Base-by-base conservation (phyloP, 2,329 filamentous ascomycete species). In the Emericellopsis atlantica region DNA sequence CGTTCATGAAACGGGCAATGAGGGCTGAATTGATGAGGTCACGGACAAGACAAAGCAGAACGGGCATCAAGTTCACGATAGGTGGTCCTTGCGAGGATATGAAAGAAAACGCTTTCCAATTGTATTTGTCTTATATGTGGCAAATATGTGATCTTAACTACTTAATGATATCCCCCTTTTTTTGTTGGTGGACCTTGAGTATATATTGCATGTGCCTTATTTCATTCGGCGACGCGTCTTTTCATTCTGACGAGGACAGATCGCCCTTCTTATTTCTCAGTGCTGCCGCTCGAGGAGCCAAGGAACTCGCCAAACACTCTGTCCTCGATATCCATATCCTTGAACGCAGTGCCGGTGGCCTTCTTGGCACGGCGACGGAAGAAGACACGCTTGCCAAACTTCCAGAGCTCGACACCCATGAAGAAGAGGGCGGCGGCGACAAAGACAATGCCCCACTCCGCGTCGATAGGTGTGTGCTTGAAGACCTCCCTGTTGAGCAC, bases 361-460 rank as follows among this genome's bases (percentile, higher is more conserved):
- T 47, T 51, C 16, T 41, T 38, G 21, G 48, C 54, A 36, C 42
- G 40, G 11, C 50, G 49, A 22, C 61, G 50, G 51, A 58, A 60
- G 48, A 53, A 64, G 29, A 65, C 51, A 7, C 76, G 61, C 65
- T 79, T 80, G 21, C 43, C 60, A 55, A 63, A 74, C 55, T 80
- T 79, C 73, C 74, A 80, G 8, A 54, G 46, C 56, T 80, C 76
- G 3, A 75, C 62, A 26, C 75, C 75, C 0, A 59, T 51, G 47
- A 80, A 75, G 62, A 79, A 80, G 21, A 79, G 50, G 1, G 62
- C 52, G 0, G 70, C 62, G 5, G 60, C 65, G 37, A 75, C 54
- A 44, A 79, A 72, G 4, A 78, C 72, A 33, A 81, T 68, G 5
- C 54, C 72, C 76, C 75, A 81, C 53, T 79, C 76, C 76, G 75